A percentile compares a stretch with the other conserved stretches of the same genome.
Evolutionary conservation across 2,329 filamentous ascomycete species (phyloP).

Genomic region (Pseudogymnoascus sp.): DNA sequence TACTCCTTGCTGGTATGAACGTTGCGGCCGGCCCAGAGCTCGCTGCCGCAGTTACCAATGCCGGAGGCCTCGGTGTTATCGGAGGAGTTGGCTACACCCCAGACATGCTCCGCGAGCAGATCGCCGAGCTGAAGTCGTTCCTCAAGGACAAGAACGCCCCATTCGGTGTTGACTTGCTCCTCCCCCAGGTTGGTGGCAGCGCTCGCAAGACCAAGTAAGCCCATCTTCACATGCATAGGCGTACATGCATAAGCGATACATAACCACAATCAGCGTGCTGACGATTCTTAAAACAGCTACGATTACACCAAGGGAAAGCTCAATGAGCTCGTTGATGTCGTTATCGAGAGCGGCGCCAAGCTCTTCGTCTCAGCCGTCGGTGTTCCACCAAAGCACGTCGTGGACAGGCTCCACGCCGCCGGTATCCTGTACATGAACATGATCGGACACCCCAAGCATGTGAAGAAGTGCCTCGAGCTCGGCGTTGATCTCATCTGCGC

Average conservation of each 20-base stretch:
- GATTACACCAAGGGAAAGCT: constrained; percentile 99
- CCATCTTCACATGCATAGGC: neutral
- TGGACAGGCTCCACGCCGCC: constrained; percentile 79
- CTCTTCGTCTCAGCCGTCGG: constrained; percentile 97
- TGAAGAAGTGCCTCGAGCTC: constrained; percentile 86
- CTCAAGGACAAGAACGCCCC: constrained; percentile 85
- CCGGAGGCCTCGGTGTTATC: constrained; percentile 91
- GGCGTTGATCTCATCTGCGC: constrained; percentile 96
- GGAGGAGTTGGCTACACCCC: constrained; percentile 94
- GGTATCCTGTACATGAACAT: constrained; percentile 99
- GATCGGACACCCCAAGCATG: constrained; percentile 99
- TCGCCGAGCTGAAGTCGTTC: constrained; percentile 85
- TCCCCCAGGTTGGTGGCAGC: constrained; percentile 89
- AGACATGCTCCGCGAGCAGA: constrained; percentile 92
- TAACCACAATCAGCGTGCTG: constrained; percentile 17
- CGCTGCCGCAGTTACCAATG: constrained; percentile 93
- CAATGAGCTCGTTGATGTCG: constrained; percentile 77
- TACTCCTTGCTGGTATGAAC: constrained; percentile 97
- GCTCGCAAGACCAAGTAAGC: constrained; percentile 87
- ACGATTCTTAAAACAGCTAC: constrained; percentile 54
- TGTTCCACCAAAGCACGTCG: constrained; percentile 78
- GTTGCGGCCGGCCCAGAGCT: constrained; percentile 94
- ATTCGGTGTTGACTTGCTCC: constrained; percentile 87
- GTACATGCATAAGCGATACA: neutral
- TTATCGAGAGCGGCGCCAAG: constrained; percentile 84